phyloP scores from a whole-genome alignment of 2,329 filamentous ascomycete species.

The Aspergillus flavus region DNA sequence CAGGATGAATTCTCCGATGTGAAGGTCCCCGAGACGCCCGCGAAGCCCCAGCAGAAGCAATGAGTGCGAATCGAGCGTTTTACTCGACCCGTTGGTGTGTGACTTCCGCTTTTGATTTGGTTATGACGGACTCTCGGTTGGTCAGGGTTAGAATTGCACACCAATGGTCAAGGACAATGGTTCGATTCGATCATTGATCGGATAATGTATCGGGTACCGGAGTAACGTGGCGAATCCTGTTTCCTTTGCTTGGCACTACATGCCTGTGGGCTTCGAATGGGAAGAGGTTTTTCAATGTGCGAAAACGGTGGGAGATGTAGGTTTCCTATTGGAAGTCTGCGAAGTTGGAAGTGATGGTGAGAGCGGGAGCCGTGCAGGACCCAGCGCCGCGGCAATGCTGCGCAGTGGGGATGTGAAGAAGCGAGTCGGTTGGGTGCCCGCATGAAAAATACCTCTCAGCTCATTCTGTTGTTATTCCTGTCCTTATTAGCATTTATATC shows the following conservation, averaged over 20 bases:
- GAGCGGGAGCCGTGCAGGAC: not conserved
- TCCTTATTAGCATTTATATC: conserved; percentile 1
- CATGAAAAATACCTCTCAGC: not conserved
- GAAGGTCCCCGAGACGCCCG: conserved; percentile 76
- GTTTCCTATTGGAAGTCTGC: not conserved
- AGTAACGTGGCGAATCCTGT: not conserved
- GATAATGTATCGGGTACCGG: conserved; percentile 1
- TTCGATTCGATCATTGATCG: not conserved
- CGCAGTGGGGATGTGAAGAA: not conserved
- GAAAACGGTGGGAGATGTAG: not conserved
- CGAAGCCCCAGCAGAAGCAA: conserved; percentile 32
- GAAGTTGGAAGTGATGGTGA: not conserved
- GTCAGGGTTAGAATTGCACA: not conserved
- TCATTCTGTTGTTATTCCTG: not conserved
- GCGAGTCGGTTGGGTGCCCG: not conserved
- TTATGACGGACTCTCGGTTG: not conserved
- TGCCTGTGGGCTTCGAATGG: not conserved
- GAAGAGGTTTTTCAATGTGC: not conserved
- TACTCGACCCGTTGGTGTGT: not conserved
- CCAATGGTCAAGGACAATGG: not conserved
- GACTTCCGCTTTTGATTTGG: not conserved
- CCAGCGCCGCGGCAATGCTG: not conserved
- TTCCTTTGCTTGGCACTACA: not conserved
- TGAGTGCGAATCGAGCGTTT: conserved; percentile 13
- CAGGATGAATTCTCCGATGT: conserved; percentile 98